These are phyloP conservation scores for Laguncularia racemosa DNA, from an alignment of 345 rosid genomes.

Conservation along the genomic window DNA sequence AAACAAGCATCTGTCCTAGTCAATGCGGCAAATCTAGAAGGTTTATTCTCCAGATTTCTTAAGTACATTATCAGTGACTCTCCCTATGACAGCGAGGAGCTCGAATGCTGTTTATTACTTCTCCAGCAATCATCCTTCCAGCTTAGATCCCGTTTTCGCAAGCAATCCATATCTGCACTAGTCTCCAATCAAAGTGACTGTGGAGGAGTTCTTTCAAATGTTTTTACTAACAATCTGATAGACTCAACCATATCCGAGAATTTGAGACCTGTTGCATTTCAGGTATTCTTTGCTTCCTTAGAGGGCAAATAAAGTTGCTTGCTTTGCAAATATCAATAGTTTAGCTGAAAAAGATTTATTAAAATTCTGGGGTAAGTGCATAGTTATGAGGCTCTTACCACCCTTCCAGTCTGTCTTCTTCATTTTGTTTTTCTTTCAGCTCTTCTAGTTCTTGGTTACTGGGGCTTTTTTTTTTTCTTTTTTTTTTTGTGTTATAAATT, in stretches of 20 bases:
- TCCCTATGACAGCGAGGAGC: conserved; percentile 21
- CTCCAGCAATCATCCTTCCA: conserved; percentile 24
- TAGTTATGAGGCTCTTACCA: too few relatives aligned
- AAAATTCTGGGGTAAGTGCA: too few relatives aligned
- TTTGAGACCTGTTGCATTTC: conserved; percentile 20
- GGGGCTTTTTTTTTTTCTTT: too few relatives aligned
- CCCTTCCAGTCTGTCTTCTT: too few relatives aligned
- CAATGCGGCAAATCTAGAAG: conserved; percentile 36
- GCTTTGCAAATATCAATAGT: too few relatives aligned
- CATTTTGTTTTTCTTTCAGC: too few relatives aligned
- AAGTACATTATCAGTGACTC: conserved; percentile 16
- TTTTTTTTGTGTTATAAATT: too few relatives aligned
- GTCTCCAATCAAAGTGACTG: conserved; percentile 15
- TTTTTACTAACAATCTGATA: conserved; percentile 4
- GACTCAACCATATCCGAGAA: conserved; percentile 18
- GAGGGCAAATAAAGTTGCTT: too few relatives aligned
- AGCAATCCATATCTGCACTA: conserved; percentile 24
- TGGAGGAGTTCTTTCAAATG: conserved; percentile 7
- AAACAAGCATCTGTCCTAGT: conserved; percentile 43
- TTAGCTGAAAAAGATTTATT: too few relatives aligned
- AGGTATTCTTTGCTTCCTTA: conserved; percentile 20
- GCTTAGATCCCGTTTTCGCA: conserved; percentile 36
- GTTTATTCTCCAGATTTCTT: conserved; percentile 25
- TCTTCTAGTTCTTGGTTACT: too few relatives aligned
- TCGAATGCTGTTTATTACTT: conserved; percentile 17